Percentiles rank a stretch among this genome's conserved stretches.
These are phyloP conservation scores for Blechomonas ayalai DNA, from an alignment of 208 protist species.

Conservation along the genomic window DNA sequence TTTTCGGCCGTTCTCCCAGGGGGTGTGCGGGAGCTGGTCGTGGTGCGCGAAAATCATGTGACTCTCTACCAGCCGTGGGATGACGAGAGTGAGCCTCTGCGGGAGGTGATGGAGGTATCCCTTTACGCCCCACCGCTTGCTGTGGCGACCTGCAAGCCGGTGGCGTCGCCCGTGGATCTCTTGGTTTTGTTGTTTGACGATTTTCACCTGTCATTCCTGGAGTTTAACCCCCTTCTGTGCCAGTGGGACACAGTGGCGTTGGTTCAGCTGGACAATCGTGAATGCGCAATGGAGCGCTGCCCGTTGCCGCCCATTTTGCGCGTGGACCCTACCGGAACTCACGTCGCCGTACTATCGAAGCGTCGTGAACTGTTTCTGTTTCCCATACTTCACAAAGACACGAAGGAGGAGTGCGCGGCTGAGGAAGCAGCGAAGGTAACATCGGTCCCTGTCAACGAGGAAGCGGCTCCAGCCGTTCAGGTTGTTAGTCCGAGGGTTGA, in stretches of 20 bases:
- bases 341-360: constrained; percentile 58
- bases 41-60: constrained; percentile 63
- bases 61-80: constrained; percentile 38
- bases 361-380: constrained; percentile 66
- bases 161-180: constrained; percentile 40
- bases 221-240: constrained; percentile 46
- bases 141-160: constrained; percentile 44
- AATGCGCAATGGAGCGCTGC: constrained; percentile 20
- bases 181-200: constrained; percentile 76
- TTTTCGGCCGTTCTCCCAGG: constrained; percentile 30
- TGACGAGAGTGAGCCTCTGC: constrained; percentile 5
- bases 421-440: constrained; percentile 1
- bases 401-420: constrained; percentile 7
- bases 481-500: constrained; percentile 13
- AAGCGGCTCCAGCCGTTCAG: not conserved
- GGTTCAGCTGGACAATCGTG: constrained; percentile 72
- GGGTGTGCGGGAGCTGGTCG: constrained; percentile 42
- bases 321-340: constrained; percentile 47
- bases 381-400: constrained; percentile 22
- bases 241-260: constrained; percentile 68
- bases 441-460: not conserved
- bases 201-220: constrained; percentile 76
- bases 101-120: constrained; percentile 30
- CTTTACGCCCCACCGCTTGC: constrained; percentile 61
- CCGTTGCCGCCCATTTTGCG: constrained; percentile 59